Evolutionary conservation across 2,329 filamentous ascomycete species (phyloP).

Genomic region (Sporothrix variecibatus): DNA sequence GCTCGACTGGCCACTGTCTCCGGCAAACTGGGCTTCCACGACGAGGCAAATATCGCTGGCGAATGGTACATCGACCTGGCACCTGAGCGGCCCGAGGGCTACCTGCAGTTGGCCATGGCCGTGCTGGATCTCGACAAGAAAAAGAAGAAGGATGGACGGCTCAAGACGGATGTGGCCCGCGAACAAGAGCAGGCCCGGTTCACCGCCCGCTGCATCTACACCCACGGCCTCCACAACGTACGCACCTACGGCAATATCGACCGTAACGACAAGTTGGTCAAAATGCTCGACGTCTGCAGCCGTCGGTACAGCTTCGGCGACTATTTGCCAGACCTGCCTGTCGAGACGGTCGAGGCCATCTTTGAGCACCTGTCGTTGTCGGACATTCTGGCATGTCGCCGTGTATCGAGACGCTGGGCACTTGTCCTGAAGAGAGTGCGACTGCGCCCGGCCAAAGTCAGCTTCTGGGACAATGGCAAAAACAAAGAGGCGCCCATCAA

Average conservation of each 20-base stretch:
- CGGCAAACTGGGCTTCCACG: background rate
- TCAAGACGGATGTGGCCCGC: background rate
- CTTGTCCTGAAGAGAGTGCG: constrained; percentile 16
- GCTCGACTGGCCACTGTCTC: constrained; percentile 19
- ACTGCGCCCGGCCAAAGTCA: background rate
- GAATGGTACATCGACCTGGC: constrained; percentile 28
- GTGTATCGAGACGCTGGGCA: constrained; percentile 24
- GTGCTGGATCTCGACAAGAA: background rate
- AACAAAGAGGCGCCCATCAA: background rate
- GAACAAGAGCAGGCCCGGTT: constrained; percentile 4
- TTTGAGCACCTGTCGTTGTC: constrained; percentile 22
- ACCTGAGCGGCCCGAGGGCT: constrained; percentile 26
- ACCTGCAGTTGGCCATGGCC: constrained; percentile 29
- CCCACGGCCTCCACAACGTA: constrained; percentile 30
- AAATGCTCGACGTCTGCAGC: constrained; percentile 21
- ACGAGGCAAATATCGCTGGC: constrained; percentile 6
- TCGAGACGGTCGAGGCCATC: constrained; percentile 27
- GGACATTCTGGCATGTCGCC: constrained; percentile 21
- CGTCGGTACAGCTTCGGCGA: constrained; percentile 24
- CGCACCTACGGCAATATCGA: constrained; percentile 17
- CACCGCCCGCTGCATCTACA: constrained; percentile 29
- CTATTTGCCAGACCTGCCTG: constrained; percentile 27
- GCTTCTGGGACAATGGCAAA: background rate
- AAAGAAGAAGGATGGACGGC: background rate
- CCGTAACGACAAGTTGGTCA: constrained; percentile 3